A percentile compares a stretch with the other conserved stretches of the same genome.
Conservation (phyloP, 345 rosid genomes). For the Eucalyptus curtisii region DNA sequence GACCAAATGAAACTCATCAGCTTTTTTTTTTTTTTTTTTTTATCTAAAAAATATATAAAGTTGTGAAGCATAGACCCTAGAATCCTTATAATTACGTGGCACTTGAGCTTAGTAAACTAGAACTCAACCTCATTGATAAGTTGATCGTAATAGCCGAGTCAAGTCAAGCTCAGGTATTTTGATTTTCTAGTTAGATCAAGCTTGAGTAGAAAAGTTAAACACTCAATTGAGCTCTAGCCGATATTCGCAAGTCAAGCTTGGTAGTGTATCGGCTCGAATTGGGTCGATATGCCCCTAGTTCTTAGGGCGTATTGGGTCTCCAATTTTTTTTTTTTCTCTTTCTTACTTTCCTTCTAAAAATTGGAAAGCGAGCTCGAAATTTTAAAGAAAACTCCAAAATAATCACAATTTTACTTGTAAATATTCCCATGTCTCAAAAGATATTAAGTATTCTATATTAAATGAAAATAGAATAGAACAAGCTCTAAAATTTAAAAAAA, state of each 20-base stretch:
- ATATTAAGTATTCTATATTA: background rate
- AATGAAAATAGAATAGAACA: background rate
- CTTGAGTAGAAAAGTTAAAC: background rate
- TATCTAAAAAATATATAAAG: background rate
- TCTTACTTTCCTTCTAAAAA: background rate
- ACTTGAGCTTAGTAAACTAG: background rate
- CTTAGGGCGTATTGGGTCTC: background rate
- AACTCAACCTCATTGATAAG: background rate
- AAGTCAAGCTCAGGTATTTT: background rate
- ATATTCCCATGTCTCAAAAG: background rate
- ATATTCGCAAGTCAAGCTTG: too few species aligned
- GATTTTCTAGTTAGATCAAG: background rate
- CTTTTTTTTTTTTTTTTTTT: too few species aligned
- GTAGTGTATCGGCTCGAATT: background rate
- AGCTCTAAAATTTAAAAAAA: background rate
- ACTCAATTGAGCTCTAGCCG: background rate
- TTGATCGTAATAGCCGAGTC: background rate
- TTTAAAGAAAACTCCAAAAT: background rate
- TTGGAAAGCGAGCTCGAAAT: background rate
- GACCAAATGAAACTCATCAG: background rate
- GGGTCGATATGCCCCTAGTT: background rate
- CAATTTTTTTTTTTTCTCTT: background rate
- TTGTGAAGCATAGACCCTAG: background rate
- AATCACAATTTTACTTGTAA: background rate
- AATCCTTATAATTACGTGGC: background rate